Evolutionary conservation across 2,329 filamentous ascomycete species (phyloP).

Genomic region (Colletotrichum sp.): DNA sequence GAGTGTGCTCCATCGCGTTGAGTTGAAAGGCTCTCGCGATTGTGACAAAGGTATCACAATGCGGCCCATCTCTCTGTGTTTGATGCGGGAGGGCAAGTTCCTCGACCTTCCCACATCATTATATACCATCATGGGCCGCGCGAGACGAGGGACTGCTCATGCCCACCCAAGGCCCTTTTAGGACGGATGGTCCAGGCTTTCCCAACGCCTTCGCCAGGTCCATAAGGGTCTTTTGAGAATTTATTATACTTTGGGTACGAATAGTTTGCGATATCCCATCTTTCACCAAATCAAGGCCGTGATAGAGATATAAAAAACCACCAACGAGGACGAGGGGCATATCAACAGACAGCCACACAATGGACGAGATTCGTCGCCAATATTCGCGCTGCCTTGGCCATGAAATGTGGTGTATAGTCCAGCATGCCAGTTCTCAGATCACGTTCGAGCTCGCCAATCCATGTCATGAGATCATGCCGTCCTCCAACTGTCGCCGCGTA

Average conservation of each 20-base stretch:
- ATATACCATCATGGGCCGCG: not conserved
- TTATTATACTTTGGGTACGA: rapidly evolving
- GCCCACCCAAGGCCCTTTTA: too few relatives aligned
- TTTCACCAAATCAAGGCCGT: rapidly evolving
- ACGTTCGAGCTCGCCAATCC: rapidly evolving
- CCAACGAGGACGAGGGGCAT: not conserved
- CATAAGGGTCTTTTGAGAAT: too few relatives aligned
- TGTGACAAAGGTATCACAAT: not conserved
- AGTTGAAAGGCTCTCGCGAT: not conserved
- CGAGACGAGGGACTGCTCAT: rapidly evolving
- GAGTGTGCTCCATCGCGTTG: not conserved
- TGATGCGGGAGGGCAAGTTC: not conserved
- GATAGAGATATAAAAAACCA: not conserved
- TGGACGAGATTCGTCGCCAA: too few relatives aligned
- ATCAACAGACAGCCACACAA: not conserved
- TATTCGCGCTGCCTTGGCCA: not conserved
- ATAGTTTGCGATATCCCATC: rapidly evolving
- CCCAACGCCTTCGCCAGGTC: too few relatives aligned
- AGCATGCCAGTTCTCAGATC: not conserved
- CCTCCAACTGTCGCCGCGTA: not conserved
- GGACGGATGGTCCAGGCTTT: too few relatives aligned
- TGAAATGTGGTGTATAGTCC: rapidly evolving
- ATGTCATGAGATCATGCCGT: not conserved
- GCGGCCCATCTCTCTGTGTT: not conserved
- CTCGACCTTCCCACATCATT: not conserved